Percentiles rank a stretch among this genome's conserved stretches.
phyloP scores from a whole-genome alignment of 805 yeast species.

The Dipodascopsis tothii region DNA sequence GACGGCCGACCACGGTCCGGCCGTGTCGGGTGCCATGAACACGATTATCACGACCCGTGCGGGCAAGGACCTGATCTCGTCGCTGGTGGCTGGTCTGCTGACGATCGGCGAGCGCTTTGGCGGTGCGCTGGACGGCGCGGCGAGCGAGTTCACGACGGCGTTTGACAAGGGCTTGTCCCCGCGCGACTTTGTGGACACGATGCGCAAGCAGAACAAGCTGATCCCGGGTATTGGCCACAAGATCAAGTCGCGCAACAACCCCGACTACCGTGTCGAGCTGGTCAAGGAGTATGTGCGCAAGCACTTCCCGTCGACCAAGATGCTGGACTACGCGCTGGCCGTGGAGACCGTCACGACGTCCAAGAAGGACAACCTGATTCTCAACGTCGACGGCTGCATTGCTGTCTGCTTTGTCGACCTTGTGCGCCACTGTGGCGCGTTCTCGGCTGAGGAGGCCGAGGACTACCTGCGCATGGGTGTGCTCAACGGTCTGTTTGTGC shows the following conservation, averaged over 20 bases:
- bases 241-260: conserved; percentile 43
- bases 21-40: conserved; percentile 44
- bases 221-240: conserved; percentile 44
- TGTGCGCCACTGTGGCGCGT: conserved; percentile 40
- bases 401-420: conserved; percentile 41
- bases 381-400: conserved; percentile 42
- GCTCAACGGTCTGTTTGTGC: conserved; percentile 40
- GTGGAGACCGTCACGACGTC: conserved; percentile 45
- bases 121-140: conserved; percentile 44
- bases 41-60: conserved; percentile 43
- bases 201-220: conserved; percentile 42
- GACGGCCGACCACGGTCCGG: conserved; percentile 45
- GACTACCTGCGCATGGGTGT: conserved; percentile 42
- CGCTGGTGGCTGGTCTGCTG: conserved; percentile 39
- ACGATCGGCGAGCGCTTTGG: conserved; percentile 43
- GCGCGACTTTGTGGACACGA: conserved; percentile 40
- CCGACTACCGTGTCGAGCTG: conserved; percentile 42
- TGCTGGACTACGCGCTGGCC: conserved; percentile 41
- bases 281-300: conserved; percentile 41
- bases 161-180: conserved; percentile 40
- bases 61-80: conserved; percentile 42
- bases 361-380: conserved; percentile 41
- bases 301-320: conserved; percentile 38
- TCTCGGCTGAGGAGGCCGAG: conserved; percentile 39
- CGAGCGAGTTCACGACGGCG: conserved; percentile 39